These are phyloP conservation scores for Wilcoxina mikolae DNA, from an alignment of 495 filamentous ascomycete genomes.

Conservation along the genomic window DNA sequence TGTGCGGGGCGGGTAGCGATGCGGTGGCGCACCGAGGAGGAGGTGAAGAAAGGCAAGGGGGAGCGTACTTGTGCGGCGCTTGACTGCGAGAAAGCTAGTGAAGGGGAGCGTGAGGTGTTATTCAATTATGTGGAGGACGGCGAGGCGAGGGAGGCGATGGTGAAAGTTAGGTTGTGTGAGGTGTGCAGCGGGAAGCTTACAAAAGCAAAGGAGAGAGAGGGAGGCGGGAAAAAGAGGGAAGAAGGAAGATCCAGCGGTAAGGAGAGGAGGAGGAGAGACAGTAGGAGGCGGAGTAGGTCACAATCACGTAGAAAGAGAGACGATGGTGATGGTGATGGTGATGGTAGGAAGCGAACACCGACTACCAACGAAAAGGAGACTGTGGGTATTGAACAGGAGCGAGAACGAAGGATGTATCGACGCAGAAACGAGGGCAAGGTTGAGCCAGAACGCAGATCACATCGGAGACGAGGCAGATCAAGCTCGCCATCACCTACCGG, in stretches of 20 bases:
- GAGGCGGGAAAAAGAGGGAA: slow-evolving; percentile 7
- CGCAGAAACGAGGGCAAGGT: background rate
- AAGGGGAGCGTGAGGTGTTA: background rate
- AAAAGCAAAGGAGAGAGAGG: slow-evolving; percentile 10
- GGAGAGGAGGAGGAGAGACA: background rate
- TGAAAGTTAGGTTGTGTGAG: slow-evolving; percentile 25
- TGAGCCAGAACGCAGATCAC: background rate
- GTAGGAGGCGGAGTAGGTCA: background rate
- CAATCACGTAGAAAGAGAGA: slow-evolving; percentile 5
- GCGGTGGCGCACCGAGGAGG: slow-evolving; percentile 28
- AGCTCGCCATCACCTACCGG: background rate
- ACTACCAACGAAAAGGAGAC: background rate
- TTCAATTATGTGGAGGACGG: slow-evolving; percentile 26
- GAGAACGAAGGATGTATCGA: background rate
- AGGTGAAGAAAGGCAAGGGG: slow-evolving; percentile 27
- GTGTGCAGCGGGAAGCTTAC: slow-evolving; percentile 21
- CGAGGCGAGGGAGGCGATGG: slow-evolving; percentile 23
- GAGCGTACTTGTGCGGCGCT: slow-evolving; percentile 23
- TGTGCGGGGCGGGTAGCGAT: slow-evolving; percentile 25
- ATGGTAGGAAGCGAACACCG: background rate
- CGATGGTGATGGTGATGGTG: background rate
- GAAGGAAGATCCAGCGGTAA: slow-evolving; percentile 6
- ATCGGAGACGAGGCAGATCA: background rate
- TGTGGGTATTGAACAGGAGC: background rate
- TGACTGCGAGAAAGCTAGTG: slow-evolving; percentile 6